Percentiles rank a stretch among this genome's conserved stretches.
These are phyloP conservation scores for Vickermania ingenoplastis DNA, from an alignment of 208 protist species.

Conservation along the genomic window DNA sequence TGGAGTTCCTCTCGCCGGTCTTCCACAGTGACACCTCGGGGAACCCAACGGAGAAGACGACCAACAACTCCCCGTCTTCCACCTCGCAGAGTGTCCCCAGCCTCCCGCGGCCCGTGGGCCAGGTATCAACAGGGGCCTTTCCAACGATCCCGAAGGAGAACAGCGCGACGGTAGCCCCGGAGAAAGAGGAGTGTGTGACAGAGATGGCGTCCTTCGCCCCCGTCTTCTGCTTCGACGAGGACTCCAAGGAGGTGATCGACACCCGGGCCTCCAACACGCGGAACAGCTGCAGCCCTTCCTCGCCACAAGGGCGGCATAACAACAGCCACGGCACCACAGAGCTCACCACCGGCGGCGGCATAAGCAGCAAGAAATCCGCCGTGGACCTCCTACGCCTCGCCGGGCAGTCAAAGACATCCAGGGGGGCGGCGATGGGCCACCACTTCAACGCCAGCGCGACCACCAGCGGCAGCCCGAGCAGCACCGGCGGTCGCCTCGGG, in stretches of 20 bases:
- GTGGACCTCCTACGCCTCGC: background rate
- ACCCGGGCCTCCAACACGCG: background rate
- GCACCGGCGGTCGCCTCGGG: background rate
- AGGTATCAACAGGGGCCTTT: too few species aligned
- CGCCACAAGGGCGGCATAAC: background rate
- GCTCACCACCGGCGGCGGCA: too few species aligned
- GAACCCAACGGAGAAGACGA: too few species aligned
- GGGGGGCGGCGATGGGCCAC: too few species aligned
- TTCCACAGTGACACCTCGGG: too few species aligned
- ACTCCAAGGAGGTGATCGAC: constrained; percentile 22
- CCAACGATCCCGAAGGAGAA: too few species aligned
- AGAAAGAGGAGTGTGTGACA: constrained; percentile 2
- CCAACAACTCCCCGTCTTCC: too few species aligned
- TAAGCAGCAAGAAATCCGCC: background rate
- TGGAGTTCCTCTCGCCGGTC: too few species aligned
- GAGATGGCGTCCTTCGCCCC: constrained; percentile 21
- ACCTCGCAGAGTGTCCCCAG: too few species aligned
- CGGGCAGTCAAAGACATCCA: background rate
- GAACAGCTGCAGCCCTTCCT: background rate
- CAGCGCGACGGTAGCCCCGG: too few species aligned
- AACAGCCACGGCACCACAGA: background rate
- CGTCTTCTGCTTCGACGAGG: constrained; percentile 16
- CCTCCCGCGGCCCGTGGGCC: too few species aligned
- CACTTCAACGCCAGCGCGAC: background rate
- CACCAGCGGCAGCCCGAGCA: background rate